These are phyloP conservation scores for Volvariella volvacea DNA, from an alignment of 1,284 basidiomycete genomes.

Conservation along the genomic window DNA sequence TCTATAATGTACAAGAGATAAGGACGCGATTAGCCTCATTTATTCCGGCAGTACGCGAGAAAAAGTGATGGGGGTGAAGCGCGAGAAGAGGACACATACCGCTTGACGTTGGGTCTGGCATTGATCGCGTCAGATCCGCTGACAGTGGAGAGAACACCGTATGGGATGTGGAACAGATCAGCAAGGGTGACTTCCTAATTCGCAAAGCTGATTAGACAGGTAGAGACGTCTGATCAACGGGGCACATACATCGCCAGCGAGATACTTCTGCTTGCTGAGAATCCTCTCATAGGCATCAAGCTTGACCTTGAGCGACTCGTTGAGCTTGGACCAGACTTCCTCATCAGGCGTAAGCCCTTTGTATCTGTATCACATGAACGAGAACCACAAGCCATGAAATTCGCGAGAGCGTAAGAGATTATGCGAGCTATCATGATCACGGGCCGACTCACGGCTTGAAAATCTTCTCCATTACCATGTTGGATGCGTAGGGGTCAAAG, in stretches of 20 bases:
- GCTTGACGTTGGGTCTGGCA: constrained; percentile 7
- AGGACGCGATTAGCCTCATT: background rate
- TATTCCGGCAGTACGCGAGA: no score
- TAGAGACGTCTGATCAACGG: constrained; percentile 10
- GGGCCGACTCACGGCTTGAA: constrained; percentile 36
- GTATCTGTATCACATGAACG: constrained; percentile 8
- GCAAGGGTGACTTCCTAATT: constrained; percentile 5
- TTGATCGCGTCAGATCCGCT: constrained; percentile 1
- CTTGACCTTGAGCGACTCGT: constrained; percentile 26
- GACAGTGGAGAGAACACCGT: background rate
- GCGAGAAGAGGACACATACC: background rate
- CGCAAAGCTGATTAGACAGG: constrained; percentile 3
- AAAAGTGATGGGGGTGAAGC: background rate
- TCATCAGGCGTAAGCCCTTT: constrained; percentile 18
- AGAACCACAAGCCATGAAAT: no score
- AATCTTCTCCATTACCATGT: constrained; percentile 35
- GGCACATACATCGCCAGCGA: constrained; percentile 40
- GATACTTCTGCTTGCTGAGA: constrained; percentile 42
- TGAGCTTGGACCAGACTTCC: constrained; percentile 22
- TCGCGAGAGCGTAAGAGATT: no score
- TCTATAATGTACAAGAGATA: background rate
- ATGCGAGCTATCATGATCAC: no score
- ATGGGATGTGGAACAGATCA: constrained; percentile 10
- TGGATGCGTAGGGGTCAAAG: constrained; percentile 27
- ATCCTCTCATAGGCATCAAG: constrained; percentile 47